phyloP scores from a whole-genome alignment of 2,329 filamentous ascomycete species.

The Chaetoscypha palmicola region DNA sequence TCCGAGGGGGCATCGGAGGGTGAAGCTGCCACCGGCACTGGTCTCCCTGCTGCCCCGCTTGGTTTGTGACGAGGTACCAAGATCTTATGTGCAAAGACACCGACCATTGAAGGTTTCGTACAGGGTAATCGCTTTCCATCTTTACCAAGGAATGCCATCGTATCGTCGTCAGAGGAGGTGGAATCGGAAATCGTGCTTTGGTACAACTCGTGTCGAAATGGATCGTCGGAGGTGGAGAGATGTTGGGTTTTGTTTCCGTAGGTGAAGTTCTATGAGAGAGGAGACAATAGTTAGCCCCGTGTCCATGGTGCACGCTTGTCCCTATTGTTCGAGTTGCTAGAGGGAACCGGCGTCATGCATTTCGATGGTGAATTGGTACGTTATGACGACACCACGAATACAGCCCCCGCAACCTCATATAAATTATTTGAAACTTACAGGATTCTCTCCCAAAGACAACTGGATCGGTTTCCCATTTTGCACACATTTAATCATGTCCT shows the following conservation, averaged over 20 bases:
- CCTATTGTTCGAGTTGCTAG: too few relatives aligned
- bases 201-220: conserved; percentile 50
- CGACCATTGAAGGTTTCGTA: background rate
- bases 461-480: conserved; percentile 50
- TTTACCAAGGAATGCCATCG: background rate
- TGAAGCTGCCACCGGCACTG: conserved; percentile 23
- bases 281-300: conserved; percentile 15
- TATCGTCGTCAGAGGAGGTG: background rate
- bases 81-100: conserved; percentile 1
- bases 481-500: conserved; percentile 55
- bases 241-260: conserved; percentile 46
- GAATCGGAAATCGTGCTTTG: conserved; percentile 44
- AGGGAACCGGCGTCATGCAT: too few relatives aligned
- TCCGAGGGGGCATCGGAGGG: conserved; percentile 34
- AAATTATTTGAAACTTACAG: conserved; percentile 43
- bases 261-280: conserved; percentile 41
- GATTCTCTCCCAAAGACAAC: conserved; percentile 49
- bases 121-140: background rate
- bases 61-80: conserved; percentile 7
- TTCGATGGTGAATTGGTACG: too few relatives aligned
- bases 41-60: conserved; percentile 1
- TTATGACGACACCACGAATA: background rate
- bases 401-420: background rate
- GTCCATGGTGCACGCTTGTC: background rate
- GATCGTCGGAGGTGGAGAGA: conserved; percentile 39